phyloP scores from a whole-genome alignment of 2,329 filamentous ascomycete genomes.

The Penicillium sp. region DNA sequence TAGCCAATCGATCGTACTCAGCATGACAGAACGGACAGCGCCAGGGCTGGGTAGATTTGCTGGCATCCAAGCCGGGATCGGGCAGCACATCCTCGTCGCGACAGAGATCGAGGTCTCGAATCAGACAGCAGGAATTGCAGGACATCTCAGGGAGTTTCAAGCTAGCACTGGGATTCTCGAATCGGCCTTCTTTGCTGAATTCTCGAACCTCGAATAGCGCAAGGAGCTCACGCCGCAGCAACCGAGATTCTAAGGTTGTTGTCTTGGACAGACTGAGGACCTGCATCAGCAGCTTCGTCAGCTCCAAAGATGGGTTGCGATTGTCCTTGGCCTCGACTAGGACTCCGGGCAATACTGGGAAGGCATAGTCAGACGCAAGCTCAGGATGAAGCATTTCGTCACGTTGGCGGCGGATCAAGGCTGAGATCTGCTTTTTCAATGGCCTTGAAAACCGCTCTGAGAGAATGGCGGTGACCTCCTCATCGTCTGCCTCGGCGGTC shows the following conservation, averaged over 20 bases:
- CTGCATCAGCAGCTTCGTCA: constrained; percentile 91
- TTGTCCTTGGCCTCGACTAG: constrained; percentile 46
- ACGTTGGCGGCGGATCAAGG: constrained; percentile 78
- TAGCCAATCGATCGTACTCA: constrained; percentile 70
- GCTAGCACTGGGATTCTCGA: constrained; percentile 76
- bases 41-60: constrained; percentile 55
- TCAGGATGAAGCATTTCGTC: constrained; percentile 87
- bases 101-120: constrained; percentile 86
- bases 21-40: constrained; percentile 71
- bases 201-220: constrained; percentile 90
- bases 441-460: constrained; percentile 83
- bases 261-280: constrained; percentile 87
- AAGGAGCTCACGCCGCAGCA: constrained; percentile 84
- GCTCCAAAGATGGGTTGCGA: constrained; percentile 75
- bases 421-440: constrained; percentile 79
- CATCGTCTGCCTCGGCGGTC: constrained; percentile 57
- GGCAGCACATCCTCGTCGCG: constrained; percentile 78
- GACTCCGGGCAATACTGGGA: constrained; percentile 66
- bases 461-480: constrained; percentile 62
- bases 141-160: constrained; percentile 71
- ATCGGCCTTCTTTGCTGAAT: constrained; percentile 83
- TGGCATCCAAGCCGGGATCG: constrained; percentile 35
- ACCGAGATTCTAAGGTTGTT: constrained; percentile 79
- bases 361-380: constrained; percentile 78
- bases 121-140: constrained; percentile 86